phyloP scores from a whole-genome alignment of 2,329 filamentous ascomycete genomes.

The Sarocladium oryzae region DNA sequence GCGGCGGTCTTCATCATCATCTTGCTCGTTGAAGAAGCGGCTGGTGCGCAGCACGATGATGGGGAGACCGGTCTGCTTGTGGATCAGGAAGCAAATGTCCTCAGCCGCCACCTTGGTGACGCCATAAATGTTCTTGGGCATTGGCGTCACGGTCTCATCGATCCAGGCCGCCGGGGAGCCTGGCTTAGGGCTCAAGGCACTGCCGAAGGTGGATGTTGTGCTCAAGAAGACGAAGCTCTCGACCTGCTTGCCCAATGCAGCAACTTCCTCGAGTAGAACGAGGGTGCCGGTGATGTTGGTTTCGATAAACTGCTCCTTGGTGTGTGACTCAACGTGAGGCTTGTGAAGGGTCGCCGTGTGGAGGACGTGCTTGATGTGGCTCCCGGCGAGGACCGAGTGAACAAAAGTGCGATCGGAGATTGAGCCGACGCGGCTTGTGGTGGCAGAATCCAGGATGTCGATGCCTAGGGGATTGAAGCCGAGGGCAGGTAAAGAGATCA shows the following conservation, averaged over 20 bases:
- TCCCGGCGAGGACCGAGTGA: slow-evolving; percentile 23
- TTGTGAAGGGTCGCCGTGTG: slow-evolving; percentile 42
- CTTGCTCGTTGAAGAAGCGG: slow-evolving; percentile 42
- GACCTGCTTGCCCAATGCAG: slow-evolving; percentile 17
- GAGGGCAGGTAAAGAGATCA: slow-evolving; percentile 32
- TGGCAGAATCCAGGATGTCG: slow-evolving; percentile 32
- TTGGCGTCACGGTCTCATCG: slow-evolving; percentile 31
- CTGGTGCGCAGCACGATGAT: slow-evolving; percentile 38
- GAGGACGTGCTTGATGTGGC: slow-evolving; percentile 32
- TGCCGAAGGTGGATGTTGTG: slow-evolving; percentile 39
- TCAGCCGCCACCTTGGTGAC: slow-evolving; percentile 42
- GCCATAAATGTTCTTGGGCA: slow-evolving; percentile 43
- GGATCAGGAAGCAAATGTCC: slow-evolving; percentile 37
- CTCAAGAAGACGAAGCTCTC: slow-evolving; percentile 38
- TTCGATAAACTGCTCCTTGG: slow-evolving; percentile 36
- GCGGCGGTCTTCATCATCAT: slow-evolving; percentile 36
- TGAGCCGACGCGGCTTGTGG: slow-evolving; percentile 30
- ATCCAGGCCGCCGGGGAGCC: slow-evolving; percentile 37
- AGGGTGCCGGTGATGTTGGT: slow-evolving; percentile 39
- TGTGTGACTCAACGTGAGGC: slow-evolving; percentile 38
- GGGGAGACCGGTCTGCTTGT: slow-evolving; percentile 31
- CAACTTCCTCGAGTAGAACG: slow-evolving; percentile 33
- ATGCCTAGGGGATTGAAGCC: slow-evolving; percentile 36
- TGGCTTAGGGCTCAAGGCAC: slow-evolving; percentile 28
- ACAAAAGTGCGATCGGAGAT: slow-evolving; percentile 30